phyloP scores from a whole-genome alignment of 2,329 filamentous ascomycete genomes.

The Didymella keratinophila region DNA sequence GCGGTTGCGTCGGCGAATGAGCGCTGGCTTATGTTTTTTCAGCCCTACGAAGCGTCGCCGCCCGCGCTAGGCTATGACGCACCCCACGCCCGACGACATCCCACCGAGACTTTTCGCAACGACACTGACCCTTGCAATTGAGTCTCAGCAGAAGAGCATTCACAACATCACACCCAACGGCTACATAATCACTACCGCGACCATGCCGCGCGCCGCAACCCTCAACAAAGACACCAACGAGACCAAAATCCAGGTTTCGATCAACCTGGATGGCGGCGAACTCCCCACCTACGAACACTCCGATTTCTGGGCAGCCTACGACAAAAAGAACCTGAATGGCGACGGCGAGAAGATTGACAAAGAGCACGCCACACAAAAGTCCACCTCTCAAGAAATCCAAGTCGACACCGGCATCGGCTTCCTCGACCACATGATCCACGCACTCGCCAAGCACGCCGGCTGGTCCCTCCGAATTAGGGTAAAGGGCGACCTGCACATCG shows the following conservation, averaged over 20 bases:
- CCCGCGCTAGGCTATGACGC: constrained; percentile 31
- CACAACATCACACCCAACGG: background rate
- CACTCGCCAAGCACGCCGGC: constrained; percentile 91
- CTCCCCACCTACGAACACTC: constrained; percentile 60
- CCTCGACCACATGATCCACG: constrained; percentile 98
- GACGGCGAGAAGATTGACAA: constrained; percentile 52
- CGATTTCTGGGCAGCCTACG: constrained; percentile 56
- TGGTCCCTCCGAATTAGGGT: constrained; percentile 88
- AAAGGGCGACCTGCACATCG: constrained; percentile 92
- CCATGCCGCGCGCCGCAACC: constrained; percentile 70
- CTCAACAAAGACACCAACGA: constrained; percentile 94
- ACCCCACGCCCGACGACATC: constrained; percentile 29
- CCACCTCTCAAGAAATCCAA: constrained; percentile 83
- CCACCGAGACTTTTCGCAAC: constrained; percentile 30
- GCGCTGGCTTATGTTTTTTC: constrained; percentile 36
- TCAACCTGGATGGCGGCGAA: constrained; percentile 90
- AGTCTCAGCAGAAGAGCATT: background rate
- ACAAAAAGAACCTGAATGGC: constrained; percentile 47
- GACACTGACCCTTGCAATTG: constrained; percentile 18
- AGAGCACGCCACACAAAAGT: constrained; percentile 83
- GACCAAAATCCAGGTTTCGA: constrained; percentile 91
- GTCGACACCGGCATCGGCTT: constrained; percentile 96
- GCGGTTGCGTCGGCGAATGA: constrained; percentile 32
- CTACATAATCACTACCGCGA: constrained; percentile 13
- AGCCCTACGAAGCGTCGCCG: constrained; percentile 37